Evolutionary conservation across 768 basidiomycete genomes (phyloP).

Genomic region (Pulveroboletus ravenelii): DNA sequence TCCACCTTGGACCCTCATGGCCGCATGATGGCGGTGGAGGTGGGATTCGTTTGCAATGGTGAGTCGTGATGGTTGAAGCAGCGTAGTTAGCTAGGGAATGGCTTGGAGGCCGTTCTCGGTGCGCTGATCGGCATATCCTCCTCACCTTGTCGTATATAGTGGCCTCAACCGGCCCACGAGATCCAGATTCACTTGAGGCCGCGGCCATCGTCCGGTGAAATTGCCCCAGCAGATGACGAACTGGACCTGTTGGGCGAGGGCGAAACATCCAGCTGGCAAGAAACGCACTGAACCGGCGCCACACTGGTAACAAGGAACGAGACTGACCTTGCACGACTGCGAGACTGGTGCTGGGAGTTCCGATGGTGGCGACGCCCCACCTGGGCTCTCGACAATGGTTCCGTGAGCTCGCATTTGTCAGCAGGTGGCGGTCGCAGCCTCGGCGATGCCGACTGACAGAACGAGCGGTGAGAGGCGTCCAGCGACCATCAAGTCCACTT

Average conservation of each 20-base stretch:
- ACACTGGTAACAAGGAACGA: conserved; percentile 16
- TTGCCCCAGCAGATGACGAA: conserved; percentile 18
- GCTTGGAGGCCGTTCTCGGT: conserved; percentile 20
- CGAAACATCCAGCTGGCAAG: conserved; percentile 23
- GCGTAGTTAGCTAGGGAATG: conserved; percentile 49
- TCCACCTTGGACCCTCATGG: conserved; percentile 69
- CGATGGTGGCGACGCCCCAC: no score
- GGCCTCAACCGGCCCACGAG: conserved; percentile 49
- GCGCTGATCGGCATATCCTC: conserved; percentile 18
- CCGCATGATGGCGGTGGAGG: conserved; percentile 79
- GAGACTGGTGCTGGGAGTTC: neutral
- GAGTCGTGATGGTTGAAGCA: conserved; percentile 60
- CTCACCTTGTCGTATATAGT: conserved; percentile 58
- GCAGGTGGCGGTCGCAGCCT: neutral
- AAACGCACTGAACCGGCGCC: conserved; percentile 5
- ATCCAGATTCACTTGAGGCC: conserved; percentile 20
- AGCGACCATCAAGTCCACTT: conserved; percentile 7
- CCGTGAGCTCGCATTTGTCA: conserved; percentile 14
- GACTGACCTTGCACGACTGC: no score
- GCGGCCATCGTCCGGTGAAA: conserved; percentile 28
- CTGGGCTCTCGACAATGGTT: neutral
- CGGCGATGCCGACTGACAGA: neutral
- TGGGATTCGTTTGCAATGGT: conserved; percentile 76
- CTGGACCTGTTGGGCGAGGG: conserved; percentile 17
- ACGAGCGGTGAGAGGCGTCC: neutral